These are phyloP conservation scores for Delitschia confertaspora DNA, from an alignment of 495 filamentous ascomycete genomes.

Conservation along the genomic window DNA sequence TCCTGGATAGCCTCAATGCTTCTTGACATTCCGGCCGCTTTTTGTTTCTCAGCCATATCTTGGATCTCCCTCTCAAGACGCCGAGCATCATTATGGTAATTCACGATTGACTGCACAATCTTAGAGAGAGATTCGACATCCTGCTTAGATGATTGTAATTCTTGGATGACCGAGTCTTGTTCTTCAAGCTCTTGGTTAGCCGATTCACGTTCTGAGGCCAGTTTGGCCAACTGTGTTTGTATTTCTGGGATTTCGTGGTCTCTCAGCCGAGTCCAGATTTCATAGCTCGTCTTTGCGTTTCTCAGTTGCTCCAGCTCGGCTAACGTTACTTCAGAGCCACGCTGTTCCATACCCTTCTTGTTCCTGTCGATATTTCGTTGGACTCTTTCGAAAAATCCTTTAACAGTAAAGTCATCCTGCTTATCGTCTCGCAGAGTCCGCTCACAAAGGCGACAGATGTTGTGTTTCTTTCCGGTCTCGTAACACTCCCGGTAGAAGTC, in stretches of 20 bases:
- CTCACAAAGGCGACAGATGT: constrained; percentile 63
- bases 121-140: constrained; percentile 68
- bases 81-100: constrained; percentile 60
- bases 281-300: constrained; percentile 47
- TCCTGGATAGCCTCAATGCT: constrained; percentile 78
- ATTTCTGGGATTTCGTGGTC: constrained; percentile 62
- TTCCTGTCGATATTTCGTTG: constrained; percentile 48
- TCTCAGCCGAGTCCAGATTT: constrained; percentile 60
- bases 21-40: constrained; percentile 51
- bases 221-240: constrained; percentile 49
- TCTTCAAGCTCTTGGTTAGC: constrained; percentile 61
- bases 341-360: constrained; percentile 1
- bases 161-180: constrained; percentile 59
- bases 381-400: constrained; percentile 29
- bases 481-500: constrained; percentile 57
- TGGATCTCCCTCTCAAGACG: constrained; percentile 61
- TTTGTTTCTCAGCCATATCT: constrained; percentile 61
- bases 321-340: constrained; percentile 44
- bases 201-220: constrained; percentile 46
- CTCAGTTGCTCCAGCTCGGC: constrained; percentile 42
- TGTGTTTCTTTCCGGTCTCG: constrained; percentile 47
- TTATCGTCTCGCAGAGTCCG: constrained; percentile 52
- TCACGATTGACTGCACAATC: constrained; percentile 66
- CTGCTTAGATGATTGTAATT: constrained; percentile 54
- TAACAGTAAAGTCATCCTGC: constrained; percentile 31